Conservation (phyloP, 768 basidiomycete genomes). For the Naganishia onofrii region DNA sequence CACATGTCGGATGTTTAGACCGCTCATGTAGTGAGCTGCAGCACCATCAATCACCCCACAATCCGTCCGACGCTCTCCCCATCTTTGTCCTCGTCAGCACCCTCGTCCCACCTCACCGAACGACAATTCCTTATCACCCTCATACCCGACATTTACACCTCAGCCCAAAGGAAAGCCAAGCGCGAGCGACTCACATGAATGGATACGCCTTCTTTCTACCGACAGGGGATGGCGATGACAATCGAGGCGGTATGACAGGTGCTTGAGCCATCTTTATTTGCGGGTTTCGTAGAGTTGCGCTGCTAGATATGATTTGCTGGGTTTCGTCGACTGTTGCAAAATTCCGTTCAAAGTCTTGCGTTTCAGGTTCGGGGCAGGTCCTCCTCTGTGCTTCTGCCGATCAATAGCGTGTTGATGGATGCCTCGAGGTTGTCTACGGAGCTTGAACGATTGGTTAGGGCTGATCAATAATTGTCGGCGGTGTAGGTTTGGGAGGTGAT, state of each 20-base stretch:
- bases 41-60: no score
- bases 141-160: neutral
- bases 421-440: neutral
- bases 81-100: no score
- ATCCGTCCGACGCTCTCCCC: no score
- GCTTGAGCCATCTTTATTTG: slow-evolving; percentile 11
- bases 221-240: slow-evolving; percentile 8
- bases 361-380: neutral
- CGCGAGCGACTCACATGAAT: slow-evolving; percentile 30
- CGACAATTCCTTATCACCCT: neutral
- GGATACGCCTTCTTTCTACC: slow-evolving; percentile 32
- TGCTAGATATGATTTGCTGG: no score
- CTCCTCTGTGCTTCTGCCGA: neutral
- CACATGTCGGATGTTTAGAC: no score
- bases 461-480: neutral
- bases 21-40: no score
- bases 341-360: neutral
- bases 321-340: neutral
- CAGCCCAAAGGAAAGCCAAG: neutral
- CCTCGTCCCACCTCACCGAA: neutral
- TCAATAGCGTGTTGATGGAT: neutral
- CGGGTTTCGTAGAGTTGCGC: neutral
- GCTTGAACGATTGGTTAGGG: neutral
- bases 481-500: neutral
- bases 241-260: slow-evolving; percentile 16